phyloP scores from a whole-genome alignment of 768 basidiomycete species.

The Tephrocybe sp. region DNA sequence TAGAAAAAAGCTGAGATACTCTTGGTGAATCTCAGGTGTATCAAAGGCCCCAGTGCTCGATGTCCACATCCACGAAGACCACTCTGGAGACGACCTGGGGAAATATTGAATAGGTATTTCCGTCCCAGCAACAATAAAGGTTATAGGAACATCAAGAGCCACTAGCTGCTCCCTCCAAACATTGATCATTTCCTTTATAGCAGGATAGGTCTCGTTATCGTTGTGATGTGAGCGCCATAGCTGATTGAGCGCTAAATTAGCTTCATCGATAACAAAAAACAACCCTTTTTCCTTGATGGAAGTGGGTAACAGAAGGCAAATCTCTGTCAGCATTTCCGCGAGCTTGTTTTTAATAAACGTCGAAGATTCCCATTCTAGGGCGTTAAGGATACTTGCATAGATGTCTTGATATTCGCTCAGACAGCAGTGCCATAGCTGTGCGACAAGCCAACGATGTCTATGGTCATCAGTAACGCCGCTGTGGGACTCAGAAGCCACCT shows the following conservation, averaged over 20 bases:
- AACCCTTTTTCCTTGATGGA: background rate
- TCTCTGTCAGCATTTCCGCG: background rate
- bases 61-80: background rate
- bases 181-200: background rate
- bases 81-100: background rate
- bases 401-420: background rate
- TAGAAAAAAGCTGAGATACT: background rate
- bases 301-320: background rate
- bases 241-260: background rate
- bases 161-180: background rate
- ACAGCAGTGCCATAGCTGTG: background rate
- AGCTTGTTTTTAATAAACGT: background rate
- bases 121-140: conserved; percentile 1
- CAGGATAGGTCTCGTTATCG: background rate
- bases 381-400: background rate
- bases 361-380: background rate
- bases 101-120: conserved; percentile 1
- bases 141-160: background rate
- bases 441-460: background rate
- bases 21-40: background rate
- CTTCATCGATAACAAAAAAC: background rate
- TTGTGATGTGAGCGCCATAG: background rate
- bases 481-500: background rate
- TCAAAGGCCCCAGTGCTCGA: background rate
- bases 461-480: background rate